Evolutionary conservation across 2,329 filamentous ascomycete genomes (phyloP), one percentile per base, ranked within the genome.

Genomic region (Aspergillus cejpii): DNA sequence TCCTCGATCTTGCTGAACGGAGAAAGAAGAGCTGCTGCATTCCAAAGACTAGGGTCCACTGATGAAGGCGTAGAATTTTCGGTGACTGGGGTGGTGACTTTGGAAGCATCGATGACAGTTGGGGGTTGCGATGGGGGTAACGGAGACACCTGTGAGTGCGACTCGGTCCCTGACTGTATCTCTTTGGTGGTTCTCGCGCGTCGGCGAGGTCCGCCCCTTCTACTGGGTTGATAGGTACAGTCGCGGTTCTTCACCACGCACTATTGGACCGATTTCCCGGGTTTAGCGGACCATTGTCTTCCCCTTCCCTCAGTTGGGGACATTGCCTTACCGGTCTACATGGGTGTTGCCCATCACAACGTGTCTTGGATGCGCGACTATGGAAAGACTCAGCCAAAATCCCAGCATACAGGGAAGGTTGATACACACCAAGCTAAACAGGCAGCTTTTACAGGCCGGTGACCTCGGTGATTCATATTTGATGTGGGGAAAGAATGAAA

Each of bases 331-430:
- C 31, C 17, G 40, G 40, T 34, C 26, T 23, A 19, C 40, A 42
- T 7, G 40, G 31, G 8, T 42, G 28, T 23, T 26, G 20, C 2
- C 40, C 40, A 3, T 42, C 40, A n/a, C 40, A 42, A 3, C 31
- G 40, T 36, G 40, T 42, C 26, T 42, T 42, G 5, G 40, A 42
- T 17, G 40, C 21, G 14, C 37, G 36, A 39, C 41, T 41, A 11
- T 17, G 10, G 43, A 15, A 6, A 10, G 5, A n/a, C 1, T 31
- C 28, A 15, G 14, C 27, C 5, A 4, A 6, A 7, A 2, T 6
- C 10, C n/a, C 3, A 15, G 15, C 7, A 31, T 31, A 15, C 0
- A 14, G 6, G 5, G 6, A 8, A 2, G 15, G 7, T 5, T 5
- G 3, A 15, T 6, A 31, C 28, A 3, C 15, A 31, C 28, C 28